Evolutionary conservation across 1,284 basidiomycete genomes (phyloP).

Genomic region (Athelia sp.): DNA sequence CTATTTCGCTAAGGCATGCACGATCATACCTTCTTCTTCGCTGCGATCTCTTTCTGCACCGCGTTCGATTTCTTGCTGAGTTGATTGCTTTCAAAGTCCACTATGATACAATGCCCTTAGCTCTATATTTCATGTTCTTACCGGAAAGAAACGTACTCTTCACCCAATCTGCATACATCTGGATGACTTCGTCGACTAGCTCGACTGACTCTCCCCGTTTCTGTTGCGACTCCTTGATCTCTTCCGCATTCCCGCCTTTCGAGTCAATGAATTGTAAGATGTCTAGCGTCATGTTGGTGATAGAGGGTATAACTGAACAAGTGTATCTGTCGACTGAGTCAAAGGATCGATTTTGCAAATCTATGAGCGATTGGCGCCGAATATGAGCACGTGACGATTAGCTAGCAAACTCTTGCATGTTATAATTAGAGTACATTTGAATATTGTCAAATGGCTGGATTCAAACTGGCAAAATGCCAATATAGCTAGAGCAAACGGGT

Average conservation of each 20-base stretch:
- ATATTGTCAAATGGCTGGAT: too few relatives aligned
- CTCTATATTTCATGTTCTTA: not conserved
- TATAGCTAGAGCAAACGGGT: too few relatives aligned
- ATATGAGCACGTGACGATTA: not conserved
- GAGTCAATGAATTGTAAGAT: constrained; percentile 74
- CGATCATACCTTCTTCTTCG: constrained; percentile 80
- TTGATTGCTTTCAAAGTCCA: constrained; percentile 81
- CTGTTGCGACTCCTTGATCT: constrained; percentile 89
- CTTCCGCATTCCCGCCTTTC: constrained; percentile 93
- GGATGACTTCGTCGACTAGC: constrained; percentile 90
- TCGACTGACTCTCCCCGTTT: constrained; percentile 88
- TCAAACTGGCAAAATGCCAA: too few relatives aligned
- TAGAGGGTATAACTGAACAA: not conserved
- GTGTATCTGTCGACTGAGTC: not conserved
- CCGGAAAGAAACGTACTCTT: constrained; percentile 59
- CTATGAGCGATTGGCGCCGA: not conserved
- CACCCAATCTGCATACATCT: constrained; percentile 91
- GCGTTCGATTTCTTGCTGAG: constrained; percentile 84
- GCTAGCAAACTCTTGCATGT: too few relatives aligned
- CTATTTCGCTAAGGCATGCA: too few relatives aligned
- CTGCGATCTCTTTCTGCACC: constrained; percentile 90
- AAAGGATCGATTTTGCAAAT: not conserved
- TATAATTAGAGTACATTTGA: too few relatives aligned
- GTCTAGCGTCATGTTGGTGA: constrained; percentile 62
- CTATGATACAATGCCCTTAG: constrained; percentile 32